Evolutionary conservation across 768 basidiomycete genomes (phyloP), one percentile per base, ranked within the genome.

Genomic region (Leccinum variicolor): DNA sequence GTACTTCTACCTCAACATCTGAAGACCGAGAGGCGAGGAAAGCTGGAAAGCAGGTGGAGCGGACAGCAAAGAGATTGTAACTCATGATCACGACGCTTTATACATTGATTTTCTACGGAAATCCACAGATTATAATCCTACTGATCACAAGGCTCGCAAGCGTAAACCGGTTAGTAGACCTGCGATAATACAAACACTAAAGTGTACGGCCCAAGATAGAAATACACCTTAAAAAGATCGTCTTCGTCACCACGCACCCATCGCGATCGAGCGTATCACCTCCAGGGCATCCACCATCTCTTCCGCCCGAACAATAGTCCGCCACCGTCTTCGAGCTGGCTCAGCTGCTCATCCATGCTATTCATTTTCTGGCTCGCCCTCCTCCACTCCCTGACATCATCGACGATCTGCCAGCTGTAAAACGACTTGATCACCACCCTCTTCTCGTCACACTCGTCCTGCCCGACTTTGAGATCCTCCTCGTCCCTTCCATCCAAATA

Each of bases 361-460:
- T 70, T 75, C 4, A 70, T 72, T 54, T 82, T 75, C 67, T 78
- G 76, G 53, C 75, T 74, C 45, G 77, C 64, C 62, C 79, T 69
- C 73, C 82, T 89, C 57, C 83, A 79, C 61, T 83, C 87, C 66
- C 88, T 78, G 53, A 79, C 81, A 33, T 79, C 83, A 67, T 93
- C 92, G 36, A 94, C 91, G 10, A 82, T 87, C 77, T 92, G 89
- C 89, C 89, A 92, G 50, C 87, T 84, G 71, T 89, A 87, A 70
- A 92, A 94, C 25, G 88, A 85, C 81, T 92, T 92, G 62, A 94
- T 68, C 52, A 90, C 86, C 23, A 94, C 85, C 25, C 85, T 76
- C 66, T 65, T 72, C 65, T 81, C 79, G 61, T 93, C 91, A 66
- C 90, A 92, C n/a, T n/a, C n/a, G n/a, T n/a, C n/a, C 73, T 90